Evolutionary conservation across 306 rosid species (phyloP), one percentile per base, ranked within the genome.

Genomic region (Cicer chorassanicum): DNA sequence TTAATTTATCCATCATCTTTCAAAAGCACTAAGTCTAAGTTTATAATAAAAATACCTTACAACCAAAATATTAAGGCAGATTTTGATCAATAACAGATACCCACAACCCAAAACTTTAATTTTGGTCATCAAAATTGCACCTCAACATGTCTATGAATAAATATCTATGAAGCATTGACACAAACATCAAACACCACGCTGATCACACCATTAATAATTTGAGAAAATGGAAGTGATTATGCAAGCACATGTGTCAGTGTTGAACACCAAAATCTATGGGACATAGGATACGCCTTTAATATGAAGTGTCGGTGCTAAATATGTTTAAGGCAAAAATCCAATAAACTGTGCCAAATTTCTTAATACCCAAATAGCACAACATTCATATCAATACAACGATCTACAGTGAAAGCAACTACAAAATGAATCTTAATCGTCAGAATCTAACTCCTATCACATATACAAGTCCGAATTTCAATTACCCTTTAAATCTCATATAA

Each of bases 91-190:
- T 15, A 79, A 62, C 38, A 8, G 2, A 44, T 21, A 24, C 60
- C 51, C 73, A 65, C 53, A 36, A 44, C 45, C 38, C n/a, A 64
- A 19, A 53, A 61, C 9, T 29, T 78, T 13, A 51, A 53, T 40
- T 61, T 62, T 15, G 54, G 29, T 14, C 59, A 14, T 46, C n/a
- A 51, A 51, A 19, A 18, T 29, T 38, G 12, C 57, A 62, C 41
- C 65, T 14, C 57, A 15, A 18, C 9, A 21, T 36, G 7, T 39
- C 54, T 42, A 77, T 13, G 6, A 13, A 19, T 34, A n/a, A 61
- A 36, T 38, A 1, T n/a, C 51, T 11, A 11, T 10, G n/a, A 44
- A 45, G 51, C 51, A 45, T 45, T 10, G 15, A 45, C 5, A 45
- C 51, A 44, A 9, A 9, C 49, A 44, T 0, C 49, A 4, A 44